Conservation (phyloP, 164 flowering plant genomes). For the Magnolia sinica region DNA sequence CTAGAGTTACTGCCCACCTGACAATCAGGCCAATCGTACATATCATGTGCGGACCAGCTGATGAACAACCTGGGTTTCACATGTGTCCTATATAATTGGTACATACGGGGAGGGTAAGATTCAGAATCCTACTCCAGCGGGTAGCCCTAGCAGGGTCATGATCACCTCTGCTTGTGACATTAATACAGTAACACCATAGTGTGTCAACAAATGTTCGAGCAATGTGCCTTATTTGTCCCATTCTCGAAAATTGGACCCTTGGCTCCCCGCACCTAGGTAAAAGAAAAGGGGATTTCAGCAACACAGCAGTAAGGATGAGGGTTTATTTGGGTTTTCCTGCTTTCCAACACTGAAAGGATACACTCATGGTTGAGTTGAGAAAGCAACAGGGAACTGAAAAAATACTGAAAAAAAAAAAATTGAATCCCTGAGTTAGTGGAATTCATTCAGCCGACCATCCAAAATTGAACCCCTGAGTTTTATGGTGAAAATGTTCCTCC, state of each 20-base stretch:
- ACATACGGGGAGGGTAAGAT: neutral
- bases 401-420: neutral
- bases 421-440: neutral
- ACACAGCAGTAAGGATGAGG: neutral
- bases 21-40: neutral
- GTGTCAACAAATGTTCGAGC: neutral
- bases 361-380: neutral
- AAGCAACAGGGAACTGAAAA: neutral
- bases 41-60: neutral
- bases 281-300: neutral
- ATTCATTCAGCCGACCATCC: neutral
- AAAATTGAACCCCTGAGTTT: neutral
- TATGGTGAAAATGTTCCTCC: neutral
- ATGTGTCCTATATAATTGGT: neutral
- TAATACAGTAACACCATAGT: neutral
- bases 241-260: conserved; percentile 89
- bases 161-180: neutral
- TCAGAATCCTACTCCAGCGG: too few relatives aligned
- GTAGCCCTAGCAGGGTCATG: too few relatives aligned
- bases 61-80: neutral
- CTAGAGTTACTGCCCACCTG: neutral
- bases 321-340: neutral
- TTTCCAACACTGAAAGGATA: neutral
- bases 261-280: conserved; percentile 39
- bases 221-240: conserved; percentile 56